These are phyloP conservation scores for Phlyctochytrium bullatum DNA, from an alignment of 192 early-diverging fungal genomes.

Conservation along the genomic window DNA sequence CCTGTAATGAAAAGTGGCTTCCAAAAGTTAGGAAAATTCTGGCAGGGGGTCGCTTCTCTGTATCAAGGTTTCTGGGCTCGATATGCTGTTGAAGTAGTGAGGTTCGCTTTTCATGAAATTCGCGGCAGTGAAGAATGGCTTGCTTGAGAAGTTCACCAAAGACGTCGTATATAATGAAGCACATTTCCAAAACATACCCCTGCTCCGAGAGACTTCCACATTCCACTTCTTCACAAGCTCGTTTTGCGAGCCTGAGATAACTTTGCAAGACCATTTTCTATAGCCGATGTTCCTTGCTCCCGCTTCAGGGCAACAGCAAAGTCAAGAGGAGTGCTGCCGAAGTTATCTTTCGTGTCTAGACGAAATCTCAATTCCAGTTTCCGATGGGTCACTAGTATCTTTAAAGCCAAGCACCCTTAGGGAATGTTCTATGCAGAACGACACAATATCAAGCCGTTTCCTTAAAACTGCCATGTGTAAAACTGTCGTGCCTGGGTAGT, in stretches of 20 bases:
- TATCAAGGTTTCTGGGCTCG: slow-evolving; percentile 56
- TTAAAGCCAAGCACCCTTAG: slow-evolving; percentile 2
- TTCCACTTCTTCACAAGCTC: not conserved
- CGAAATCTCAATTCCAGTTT: slow-evolving; percentile 39
- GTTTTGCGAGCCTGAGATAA: no score
- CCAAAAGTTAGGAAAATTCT: slow-evolving; percentile 16
- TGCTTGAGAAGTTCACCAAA: no score
- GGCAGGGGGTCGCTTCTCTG: slow-evolving; percentile 36
- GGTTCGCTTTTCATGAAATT: slow-evolving; percentile 30
- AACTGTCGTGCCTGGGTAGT: no score
- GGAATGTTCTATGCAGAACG: slow-evolving; percentile 22
- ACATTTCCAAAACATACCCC: no score
- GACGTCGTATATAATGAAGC: no score
- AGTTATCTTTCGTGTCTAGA: slow-evolving; percentile 45
- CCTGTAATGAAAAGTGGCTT: slow-evolving; percentile 7
- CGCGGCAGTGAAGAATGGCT: not conserved
- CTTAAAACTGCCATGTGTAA: slow-evolving; percentile 18
- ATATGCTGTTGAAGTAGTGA: slow-evolving; percentile 36
- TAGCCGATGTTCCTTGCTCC: slow-evolving; percentile 12
- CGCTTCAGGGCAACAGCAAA: slow-evolving; percentile 33
- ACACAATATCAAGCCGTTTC: slow-evolving; percentile 16
- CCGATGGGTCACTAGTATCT: not conserved
- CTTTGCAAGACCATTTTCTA: slow-evolving; percentile 19
- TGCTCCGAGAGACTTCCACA: no score
- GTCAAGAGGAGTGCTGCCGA: slow-evolving; percentile 55